Base-by-base conservation (phyloP, 768 basidiomycete genomes). In the Postia placenta region DNA sequence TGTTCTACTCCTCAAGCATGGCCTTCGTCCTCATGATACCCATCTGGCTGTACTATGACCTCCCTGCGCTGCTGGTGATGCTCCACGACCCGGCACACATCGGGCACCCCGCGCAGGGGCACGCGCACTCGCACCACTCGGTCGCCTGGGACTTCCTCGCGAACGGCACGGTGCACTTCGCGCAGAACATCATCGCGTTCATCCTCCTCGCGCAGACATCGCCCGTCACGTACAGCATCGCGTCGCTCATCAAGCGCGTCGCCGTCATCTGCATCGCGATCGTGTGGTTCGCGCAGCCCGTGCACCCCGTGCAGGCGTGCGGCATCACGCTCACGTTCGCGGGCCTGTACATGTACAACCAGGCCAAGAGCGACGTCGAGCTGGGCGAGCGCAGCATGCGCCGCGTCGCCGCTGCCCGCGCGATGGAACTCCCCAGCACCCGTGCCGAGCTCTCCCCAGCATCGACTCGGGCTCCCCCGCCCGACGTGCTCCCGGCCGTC, bases 191-290 rank as follows among this genome's bases (percentile, higher is more conserved):
- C 62, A 89, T 98, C 59, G 96, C 96, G 25, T 99, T 99, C 71
- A 78, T 94, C 64, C 91, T 99, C 61, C 81, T 99, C 42, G 84
- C 95, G 1, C 91, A 89, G 24, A 95, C 92, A 2, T 97, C 95
- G 11, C 95, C 96, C 17, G 96, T 99, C 57, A 98, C 96, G 0
- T 99, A 99, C 69, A 95, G 92, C 45, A 98, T 99, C 65, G 96
- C 96, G 2, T 96, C 92, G 3, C 81, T 99, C 60, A 82, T 97
- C 71, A 99, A 99, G 68, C 92, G 96, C 22, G 93, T 99, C 48
- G 92, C 85, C 40, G 96, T 99, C 60, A 99, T 99, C 61, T 94
- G 92, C 71, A 87, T 97, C 59, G 96, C 96, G 17, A 89, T 99
- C 62, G 73, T 93, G 44, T 99, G 95, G 95, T 98, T 97, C 72